Evolutionary conservation across 2,329 filamentous ascomycete species (phyloP), one percentile per base, ranked within the genome.

Genomic region (Leptosphaerulina australis): DNA sequence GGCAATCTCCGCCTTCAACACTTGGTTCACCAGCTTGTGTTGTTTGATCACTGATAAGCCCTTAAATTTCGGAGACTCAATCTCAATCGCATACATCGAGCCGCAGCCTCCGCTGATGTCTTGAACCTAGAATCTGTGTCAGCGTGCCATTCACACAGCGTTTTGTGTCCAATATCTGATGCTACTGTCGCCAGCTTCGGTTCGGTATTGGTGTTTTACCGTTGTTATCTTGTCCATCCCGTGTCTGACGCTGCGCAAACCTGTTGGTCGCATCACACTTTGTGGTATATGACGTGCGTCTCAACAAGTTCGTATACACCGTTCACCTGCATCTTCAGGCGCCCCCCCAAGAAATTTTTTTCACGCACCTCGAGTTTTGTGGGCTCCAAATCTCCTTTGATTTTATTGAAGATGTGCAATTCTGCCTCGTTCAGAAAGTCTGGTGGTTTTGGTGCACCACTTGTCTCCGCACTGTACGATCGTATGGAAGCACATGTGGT

Each of bases 41-140:
- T 94, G 90, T 79, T 90, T 90, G 53, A 95, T 82, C 70, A 92
- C 85, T 39, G 79, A 81, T 62, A 85, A 71, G 36, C 89, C 90
- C 44, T 80, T 79, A 74, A 95, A 95, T 63, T 79, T 81, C 36
- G 84, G 79, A 6, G 87, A 89, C 37, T 85, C 81, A 58, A 94
- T 85, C 64, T 92, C 87, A 59, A 95, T 87, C 47, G 85, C 87
- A 75, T 94, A 94, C 90, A 94, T 94, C 67, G 86, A 89, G 8
- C 90, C 90, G 74, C 90, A 95, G 22, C 90, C 90, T 50, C 90
- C 90, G 18, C 87, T 90, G 41, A 94, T 84, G 74, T 95, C 90
- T 70, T 88, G 86, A 8, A 94, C 88, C 71, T 51, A 9, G 14
- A 29, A 6, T n/a, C 12, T 6, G 20, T 15, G 41, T 51, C 37